phyloP scores from a whole-genome alignment of 2,329 filamentous ascomycete species.

The Aureobasidium musti region DNA sequence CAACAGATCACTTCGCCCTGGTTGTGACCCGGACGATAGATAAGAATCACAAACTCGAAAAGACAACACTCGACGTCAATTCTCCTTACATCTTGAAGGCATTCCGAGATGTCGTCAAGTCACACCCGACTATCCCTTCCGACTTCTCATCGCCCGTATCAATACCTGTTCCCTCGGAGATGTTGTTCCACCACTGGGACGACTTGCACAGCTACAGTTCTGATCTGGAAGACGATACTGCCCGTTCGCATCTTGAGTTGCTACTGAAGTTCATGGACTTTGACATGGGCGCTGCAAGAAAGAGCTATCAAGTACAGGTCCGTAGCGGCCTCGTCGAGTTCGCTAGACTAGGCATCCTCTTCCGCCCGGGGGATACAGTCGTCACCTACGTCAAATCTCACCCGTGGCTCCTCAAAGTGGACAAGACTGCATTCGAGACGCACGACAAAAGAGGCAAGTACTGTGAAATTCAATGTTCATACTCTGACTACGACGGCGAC shows the following conservation, averaged over 20 bases:
- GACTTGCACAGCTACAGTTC: neutral
- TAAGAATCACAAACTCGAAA: constrained; percentile 3
- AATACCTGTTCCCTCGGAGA: neutral
- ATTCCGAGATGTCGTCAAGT: constrained; percentile 10
- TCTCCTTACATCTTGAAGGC: neutral
- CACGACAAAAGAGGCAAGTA: constrained; percentile 10
- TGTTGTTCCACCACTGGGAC: constrained; percentile 17
- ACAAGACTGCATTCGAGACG: neutral
- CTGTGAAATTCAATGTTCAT: constrained; percentile 7
- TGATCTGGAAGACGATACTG: neutral
- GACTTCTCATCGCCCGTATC: neutral
- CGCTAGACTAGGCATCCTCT: neutral
- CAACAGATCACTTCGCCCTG: neutral
- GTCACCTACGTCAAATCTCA: constrained; percentile 16
- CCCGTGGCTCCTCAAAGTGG: neutral
- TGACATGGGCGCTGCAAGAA: constrained; percentile 9
- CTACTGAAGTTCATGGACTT: constrained; percentile 5
- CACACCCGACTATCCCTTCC: constrained; percentile 9
- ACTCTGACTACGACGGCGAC: constrained; percentile 11
- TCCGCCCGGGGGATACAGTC: constrained; percentile 1
- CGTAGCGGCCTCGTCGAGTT: constrained; percentile 11
- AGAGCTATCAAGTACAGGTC: neutral
- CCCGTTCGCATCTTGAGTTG: neutral
- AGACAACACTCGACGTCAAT: neutral
- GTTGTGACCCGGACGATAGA: neutral